Evolutionary conservation across 805 yeast genomes (phyloP).

Genomic region (Starmerella roubikii): DNA sequence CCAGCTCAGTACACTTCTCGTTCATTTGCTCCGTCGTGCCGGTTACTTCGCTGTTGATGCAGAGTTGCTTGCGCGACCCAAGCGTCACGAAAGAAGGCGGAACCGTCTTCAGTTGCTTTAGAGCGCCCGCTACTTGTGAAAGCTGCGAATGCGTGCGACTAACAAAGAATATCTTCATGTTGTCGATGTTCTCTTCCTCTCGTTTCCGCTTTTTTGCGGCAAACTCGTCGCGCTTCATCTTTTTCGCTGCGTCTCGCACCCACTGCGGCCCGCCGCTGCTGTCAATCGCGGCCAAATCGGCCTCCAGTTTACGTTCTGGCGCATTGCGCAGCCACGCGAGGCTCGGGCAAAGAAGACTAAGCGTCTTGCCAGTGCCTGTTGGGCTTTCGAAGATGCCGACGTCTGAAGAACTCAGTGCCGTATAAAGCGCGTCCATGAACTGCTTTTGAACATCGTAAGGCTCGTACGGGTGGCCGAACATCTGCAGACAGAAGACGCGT

Average conservation of each 20-base stretch:
- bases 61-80: slow-evolving; percentile 75
- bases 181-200: background rate
- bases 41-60: slow-evolving; percentile 55
- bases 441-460: slow-evolving; percentile 71
- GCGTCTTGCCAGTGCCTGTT: slow-evolving; percentile 84
- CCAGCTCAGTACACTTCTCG: slow-evolving; percentile 68
- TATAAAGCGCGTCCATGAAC: slow-evolving; percentile 64
- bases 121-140: slow-evolving; percentile 63
- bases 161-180: slow-evolving; percentile 45
- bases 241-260: slow-evolving; percentile 37
- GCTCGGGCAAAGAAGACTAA: slow-evolving; percentile 72
- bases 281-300: slow-evolving; percentile 20
- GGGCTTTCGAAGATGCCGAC: slow-evolving; percentile 84
- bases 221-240: slow-evolving; percentile 15
- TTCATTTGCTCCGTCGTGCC: slow-evolving; percentile 45
- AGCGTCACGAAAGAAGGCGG: slow-evolving; percentile 58
- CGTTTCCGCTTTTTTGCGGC: background rate
- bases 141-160: slow-evolving; percentile 89
- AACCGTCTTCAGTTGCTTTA: slow-evolving; percentile 47
- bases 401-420: slow-evolving; percentile 38
- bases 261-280: slow-evolving; percentile 56
- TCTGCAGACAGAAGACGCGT: too few species aligned
- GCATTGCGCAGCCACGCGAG: slow-evolving; percentile 64
- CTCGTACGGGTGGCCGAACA: slow-evolving; percentile 59
- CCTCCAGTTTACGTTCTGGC: slow-evolving; percentile 12